Conservation (phyloP, 1,284 basidiomycete genomes). For the Trametes hirsuta region DNA sequence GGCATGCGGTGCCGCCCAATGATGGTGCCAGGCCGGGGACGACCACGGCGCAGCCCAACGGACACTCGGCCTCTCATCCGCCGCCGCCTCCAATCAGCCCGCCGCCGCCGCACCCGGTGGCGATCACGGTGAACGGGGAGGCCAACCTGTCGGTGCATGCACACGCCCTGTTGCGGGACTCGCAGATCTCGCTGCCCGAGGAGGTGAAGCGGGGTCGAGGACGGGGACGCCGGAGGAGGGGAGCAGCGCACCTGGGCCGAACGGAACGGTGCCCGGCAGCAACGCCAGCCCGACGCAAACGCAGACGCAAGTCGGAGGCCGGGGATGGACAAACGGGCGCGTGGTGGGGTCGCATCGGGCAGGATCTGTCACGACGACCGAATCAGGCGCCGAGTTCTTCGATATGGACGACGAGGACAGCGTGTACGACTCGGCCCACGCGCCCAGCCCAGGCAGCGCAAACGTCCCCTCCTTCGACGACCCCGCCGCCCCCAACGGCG, state of each 20-base stretch:
- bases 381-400: constrained; percentile 54
- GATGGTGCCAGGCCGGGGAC: not conserved
- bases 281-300: constrained; percentile 2
- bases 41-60: constrained; percentile 6
- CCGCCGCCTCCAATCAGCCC: constrained; percentile 12
- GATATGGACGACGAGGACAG: constrained; percentile 58
- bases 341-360: constrained; percentile 15
- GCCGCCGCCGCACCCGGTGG: constrained; percentile 8
- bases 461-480: constrained; percentile 26
- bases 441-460: constrained; percentile 21
- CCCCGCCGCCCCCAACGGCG: constrained; percentile 19
- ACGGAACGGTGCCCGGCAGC: not conserved
- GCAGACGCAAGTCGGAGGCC: not conserved
- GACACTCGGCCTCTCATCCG: constrained; percentile 5
- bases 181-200: constrained; percentile 69
- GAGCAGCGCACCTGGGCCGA: constrained; percentile 5
- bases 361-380: constrained; percentile 26
- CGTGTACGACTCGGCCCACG: constrained; percentile 30
- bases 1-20: not conserved
- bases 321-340: constrained; percentile 13
- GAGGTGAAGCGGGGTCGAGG: constrained; percentile 55
- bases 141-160: constrained; percentile 25
- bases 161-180: constrained; percentile 50
- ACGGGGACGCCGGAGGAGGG: constrained; percentile 27
- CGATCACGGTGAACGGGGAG: constrained; percentile 20